phyloP scores from a whole-genome alignment of 2,329 filamentous ascomycete species.

The Cryphonectria japonica region DNA sequence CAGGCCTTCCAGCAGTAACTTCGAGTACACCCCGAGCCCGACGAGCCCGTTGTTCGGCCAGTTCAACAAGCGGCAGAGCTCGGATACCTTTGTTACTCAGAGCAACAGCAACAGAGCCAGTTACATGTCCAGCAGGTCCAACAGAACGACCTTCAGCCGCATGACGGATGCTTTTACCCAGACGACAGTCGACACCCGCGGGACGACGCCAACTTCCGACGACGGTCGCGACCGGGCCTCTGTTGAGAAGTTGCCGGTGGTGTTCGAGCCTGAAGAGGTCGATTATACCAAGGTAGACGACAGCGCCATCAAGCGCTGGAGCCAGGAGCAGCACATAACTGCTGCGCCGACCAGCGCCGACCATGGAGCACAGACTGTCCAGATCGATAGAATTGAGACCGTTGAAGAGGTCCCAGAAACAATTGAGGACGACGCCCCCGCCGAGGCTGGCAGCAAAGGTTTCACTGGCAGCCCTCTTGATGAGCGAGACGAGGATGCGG shows the following conservation, averaged over 20 bases:
- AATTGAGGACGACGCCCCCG: neutral
- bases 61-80: slow-evolving; percentile 64
- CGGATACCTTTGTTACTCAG: slow-evolving; percentile 61
- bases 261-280: slow-evolving; percentile 52
- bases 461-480: slow-evolving; percentile 34
- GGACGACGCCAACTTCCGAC: slow-evolving; percentile 39
- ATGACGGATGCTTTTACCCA: slow-evolving; percentile 73
- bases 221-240: slow-evolving; percentile 51
- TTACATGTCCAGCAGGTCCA: slow-evolving; percentile 72
- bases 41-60: slow-evolving; percentile 70
- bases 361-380: slow-evolving; percentile 8
- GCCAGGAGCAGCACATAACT: slow-evolving; percentile 33
- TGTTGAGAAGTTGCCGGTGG: slow-evolving; percentile 45
- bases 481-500: slow-evolving; percentile 37
- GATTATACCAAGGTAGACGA: slow-evolving; percentile 65
- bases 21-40: slow-evolving; percentile 79
- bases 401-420: slow-evolving; percentile 3
- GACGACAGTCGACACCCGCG: slow-evolving; percentile 42
- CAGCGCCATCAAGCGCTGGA: slow-evolving; percentile 52
- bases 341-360: slow-evolving; percentile 20
- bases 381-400: neutral
- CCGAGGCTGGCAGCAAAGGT: slow-evolving; percentile 16
- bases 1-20: slow-evolving; percentile 76
- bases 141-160: slow-evolving; percentile 69
- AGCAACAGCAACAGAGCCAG: slow-evolving; percentile 73